These are phyloP conservation scores for Leishmania aethiopica DNA, from an alignment of 208 protist species.

Conservation along the genomic window DNA sequence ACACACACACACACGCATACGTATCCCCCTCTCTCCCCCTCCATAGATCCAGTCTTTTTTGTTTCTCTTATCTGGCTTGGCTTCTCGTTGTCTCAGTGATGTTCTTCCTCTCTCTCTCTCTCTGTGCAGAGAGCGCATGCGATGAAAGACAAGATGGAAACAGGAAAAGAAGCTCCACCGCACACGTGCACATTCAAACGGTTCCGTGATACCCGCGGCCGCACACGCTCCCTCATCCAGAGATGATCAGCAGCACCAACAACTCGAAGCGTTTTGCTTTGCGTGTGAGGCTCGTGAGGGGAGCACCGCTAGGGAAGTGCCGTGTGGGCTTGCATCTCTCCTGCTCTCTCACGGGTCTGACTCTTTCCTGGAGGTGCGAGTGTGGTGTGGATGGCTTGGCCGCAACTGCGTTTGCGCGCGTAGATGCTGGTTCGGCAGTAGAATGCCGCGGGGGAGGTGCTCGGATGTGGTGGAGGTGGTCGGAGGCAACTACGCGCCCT, in stretches of 20 bases:
- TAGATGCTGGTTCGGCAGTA: background rate
- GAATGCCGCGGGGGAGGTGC: background rate
- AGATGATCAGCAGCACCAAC: background rate
- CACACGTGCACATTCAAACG: background rate
- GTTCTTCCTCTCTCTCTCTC: conserved; percentile 17
- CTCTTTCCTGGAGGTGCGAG: background rate
- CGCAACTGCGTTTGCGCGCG: background rate
- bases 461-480: background rate
- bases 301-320: background rate
- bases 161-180: background rate
- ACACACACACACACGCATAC: too few relatives aligned
- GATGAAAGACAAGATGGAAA: background rate
- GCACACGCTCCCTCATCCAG: background rate
- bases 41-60: conserved; percentile 28
- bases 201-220: background rate
- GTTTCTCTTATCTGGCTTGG: conserved; percentile 4
- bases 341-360: background rate
- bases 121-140: background rate
- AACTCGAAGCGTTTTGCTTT: background rate
- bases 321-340: background rate
- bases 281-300: background rate
- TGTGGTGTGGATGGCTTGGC: background rate
- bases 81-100: conserved; percentile 11
- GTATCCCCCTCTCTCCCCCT: background rate
- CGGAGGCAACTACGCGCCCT: background rate